These are phyloP conservation scores for Ophiostoma sp. DNA, from an alignment of 2,329 filamentous ascomycete species.

Conservation along the genomic window DNA sequence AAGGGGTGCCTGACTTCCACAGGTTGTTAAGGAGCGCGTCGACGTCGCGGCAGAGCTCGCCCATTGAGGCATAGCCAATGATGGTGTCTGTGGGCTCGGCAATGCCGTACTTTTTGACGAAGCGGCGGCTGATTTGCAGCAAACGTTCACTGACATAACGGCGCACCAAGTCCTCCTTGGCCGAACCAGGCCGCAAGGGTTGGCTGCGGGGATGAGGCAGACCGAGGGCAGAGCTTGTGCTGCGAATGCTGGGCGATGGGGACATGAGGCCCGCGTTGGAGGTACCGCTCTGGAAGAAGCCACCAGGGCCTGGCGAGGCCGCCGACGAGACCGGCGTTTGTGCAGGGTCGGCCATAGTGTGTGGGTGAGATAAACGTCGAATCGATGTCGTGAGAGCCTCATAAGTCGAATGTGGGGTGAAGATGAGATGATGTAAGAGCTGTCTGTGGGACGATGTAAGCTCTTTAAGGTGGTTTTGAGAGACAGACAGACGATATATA, in stretches of 20 bases:
- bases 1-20: conserved; percentile 83
- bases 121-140: conserved; percentile 56
- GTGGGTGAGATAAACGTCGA: background rate
- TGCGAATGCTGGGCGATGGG: conserved; percentile 46
- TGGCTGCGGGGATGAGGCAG: conserved; percentile 58
- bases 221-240: conserved; percentile 43
- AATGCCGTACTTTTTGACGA: conserved; percentile 58
- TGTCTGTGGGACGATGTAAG: background rate
- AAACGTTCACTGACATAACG: conserved; percentile 58
- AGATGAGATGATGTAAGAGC: background rate
- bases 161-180: conserved; percentile 60
- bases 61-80: conserved; percentile 60
- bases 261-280: conserved; percentile 48
- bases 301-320: conserved; percentile 42
- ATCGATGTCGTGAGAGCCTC: background rate
- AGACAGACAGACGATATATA: background rate
- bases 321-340: background rate
- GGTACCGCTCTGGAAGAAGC: conserved; percentile 46
- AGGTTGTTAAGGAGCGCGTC: conserved; percentile 75
- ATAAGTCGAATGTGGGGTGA: background rate
- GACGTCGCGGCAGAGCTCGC: conserved; percentile 71
- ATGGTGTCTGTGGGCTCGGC: conserved; percentile 49
- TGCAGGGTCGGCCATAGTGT: conserved; percentile 10
- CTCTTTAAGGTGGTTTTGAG: background rate
- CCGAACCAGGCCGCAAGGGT: conserved; percentile 56